These are phyloP conservation scores for Fusarium agapanthi DNA, from an alignment of 2,329 filamentous ascomycete genomes.

Conservation along the genomic window DNA sequence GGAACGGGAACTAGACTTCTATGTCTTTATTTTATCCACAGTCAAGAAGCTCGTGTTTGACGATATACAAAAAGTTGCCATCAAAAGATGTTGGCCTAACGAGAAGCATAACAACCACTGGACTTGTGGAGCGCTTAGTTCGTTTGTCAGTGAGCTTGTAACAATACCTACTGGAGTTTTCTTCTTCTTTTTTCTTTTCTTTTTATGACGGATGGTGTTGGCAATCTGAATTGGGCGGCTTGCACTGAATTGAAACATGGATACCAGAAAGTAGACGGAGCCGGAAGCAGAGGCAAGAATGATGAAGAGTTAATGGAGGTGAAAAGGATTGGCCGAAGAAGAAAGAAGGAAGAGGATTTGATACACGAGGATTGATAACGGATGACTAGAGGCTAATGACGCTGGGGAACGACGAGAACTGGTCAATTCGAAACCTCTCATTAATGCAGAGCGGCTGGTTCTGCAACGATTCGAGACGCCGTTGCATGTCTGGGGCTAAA, in stretches of 20 bases:
- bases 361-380: conserved; percentile 27
- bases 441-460: conserved; percentile 9
- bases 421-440: conserved; percentile 12
- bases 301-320: conserved; percentile 21
- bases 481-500: conserved; percentile 23
- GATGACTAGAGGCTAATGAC: conserved; percentile 30
- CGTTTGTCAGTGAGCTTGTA: conserved; percentile 41
- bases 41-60: conserved; percentile 31
- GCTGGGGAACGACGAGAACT: conserved; percentile 7
- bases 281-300: not conserved
- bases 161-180: conserved; percentile 38
- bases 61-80: conserved; percentile 33
- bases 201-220: conserved; percentile 40
- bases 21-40: not conserved
- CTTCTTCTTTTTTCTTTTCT: not conserved
- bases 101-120: conserved; percentile 37
- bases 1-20: conserved; percentile 58
- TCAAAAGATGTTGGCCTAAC: conserved; percentile 29
- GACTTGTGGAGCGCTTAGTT: conserved; percentile 32
- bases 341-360: not conserved
- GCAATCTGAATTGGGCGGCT: conserved; percentile 36
- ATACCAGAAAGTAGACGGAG: conserved; percentile 34
- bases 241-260: conserved; percentile 34
- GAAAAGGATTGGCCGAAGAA: conserved; percentile 6
- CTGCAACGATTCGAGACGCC: conserved; percentile 22